phyloP scores from a whole-genome alignment of 208 protist genomes.

The Crithidia expoeki region DNA sequence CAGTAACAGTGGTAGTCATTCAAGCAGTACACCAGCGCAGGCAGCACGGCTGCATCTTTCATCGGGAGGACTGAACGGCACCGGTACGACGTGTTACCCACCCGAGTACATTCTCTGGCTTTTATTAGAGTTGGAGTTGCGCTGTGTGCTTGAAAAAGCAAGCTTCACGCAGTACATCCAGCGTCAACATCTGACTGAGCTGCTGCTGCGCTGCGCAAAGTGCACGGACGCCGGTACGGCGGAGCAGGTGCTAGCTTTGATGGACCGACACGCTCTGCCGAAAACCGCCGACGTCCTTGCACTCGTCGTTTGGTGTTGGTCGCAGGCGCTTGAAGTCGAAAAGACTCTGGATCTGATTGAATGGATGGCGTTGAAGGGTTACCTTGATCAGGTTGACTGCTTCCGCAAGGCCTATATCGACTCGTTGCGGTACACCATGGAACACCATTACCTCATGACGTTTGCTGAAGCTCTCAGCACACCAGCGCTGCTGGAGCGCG shows the following conservation, averaged over 20 bases:
- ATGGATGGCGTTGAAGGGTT: slow-evolving; percentile 79
- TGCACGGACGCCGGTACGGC: slow-evolving; percentile 70
- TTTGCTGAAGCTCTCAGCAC: slow-evolving; percentile 61
- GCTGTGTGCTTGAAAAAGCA: slow-evolving; percentile 78
- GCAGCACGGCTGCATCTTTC: neutral
- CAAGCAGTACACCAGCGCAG: neutral
- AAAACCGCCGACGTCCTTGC: slow-evolving; percentile 80
- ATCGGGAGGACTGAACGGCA: neutral
- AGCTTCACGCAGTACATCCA: slow-evolving; percentile 80
- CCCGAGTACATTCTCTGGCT: slow-evolving; percentile 85
- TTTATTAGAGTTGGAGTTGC: slow-evolving; percentile 83
- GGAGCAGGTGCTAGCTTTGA: slow-evolving; percentile 72
- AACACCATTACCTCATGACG: slow-evolving; percentile 75
- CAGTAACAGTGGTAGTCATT: slow-evolving; percentile 1
- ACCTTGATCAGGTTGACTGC: slow-evolving; percentile 75
- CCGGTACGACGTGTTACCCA: slow-evolving; percentile 41
- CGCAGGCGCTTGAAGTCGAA: slow-evolving; percentile 66
- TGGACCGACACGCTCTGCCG: slow-evolving; percentile 82
- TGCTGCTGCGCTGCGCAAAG: slow-evolving; percentile 82
- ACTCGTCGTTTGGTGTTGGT: slow-evolving; percentile 78
- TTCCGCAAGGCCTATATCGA: slow-evolving; percentile 73
- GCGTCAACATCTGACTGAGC: slow-evolving; percentile 69
- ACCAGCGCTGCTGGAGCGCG: slow-evolving; percentile 46
- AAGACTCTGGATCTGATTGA: slow-evolving; percentile 80
- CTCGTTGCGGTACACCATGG: slow-evolving; percentile 74